Evolutionary conservation across 2,329 filamentous ascomycete species (phyloP).

Genomic region (Biscogniauxia sp.): DNA sequence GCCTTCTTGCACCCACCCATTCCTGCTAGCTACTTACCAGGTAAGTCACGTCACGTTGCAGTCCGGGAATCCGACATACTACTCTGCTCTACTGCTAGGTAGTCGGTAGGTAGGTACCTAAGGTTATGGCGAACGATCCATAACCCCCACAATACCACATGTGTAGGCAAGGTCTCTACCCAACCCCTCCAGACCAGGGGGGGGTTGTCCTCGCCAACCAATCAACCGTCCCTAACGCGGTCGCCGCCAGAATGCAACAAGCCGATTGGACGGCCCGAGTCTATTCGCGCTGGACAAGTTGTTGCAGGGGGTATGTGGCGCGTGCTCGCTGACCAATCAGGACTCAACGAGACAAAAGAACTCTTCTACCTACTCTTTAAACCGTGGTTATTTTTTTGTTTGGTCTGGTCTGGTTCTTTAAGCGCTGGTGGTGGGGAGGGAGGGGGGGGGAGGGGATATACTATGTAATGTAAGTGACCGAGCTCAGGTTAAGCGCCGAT

Average conservation of each 20-base stretch:
- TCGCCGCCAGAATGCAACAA: constrained; percentile 5
- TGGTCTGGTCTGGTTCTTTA: neutral
- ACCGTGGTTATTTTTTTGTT: no score
- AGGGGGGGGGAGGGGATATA: neutral
- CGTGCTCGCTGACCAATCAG: constrained; percentile 15
- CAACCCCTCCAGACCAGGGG: neutral
- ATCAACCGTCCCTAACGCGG: constrained; percentile 10
- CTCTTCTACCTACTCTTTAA: neutral
- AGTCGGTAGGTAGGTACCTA: no score
- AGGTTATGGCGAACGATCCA: no score
- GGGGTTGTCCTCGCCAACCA: neutral
- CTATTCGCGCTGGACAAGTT: neutral
- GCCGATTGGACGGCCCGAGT: constrained; percentile 11
- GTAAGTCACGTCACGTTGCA: neutral
- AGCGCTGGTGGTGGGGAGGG: neutral
- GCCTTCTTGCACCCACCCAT: no score
- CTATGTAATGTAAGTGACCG: neutral
- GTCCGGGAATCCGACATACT: neutral
- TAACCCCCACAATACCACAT: no score
- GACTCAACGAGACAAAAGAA: neutral
- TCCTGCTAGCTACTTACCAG: neutral
- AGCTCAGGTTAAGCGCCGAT: neutral
- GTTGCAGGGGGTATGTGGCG: constrained; percentile 1
- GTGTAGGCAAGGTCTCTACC: neutral
- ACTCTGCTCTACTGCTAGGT: neutral